Evolutionary conservation across 2,329 filamentous ascomycete genomes (phyloP).

Genomic region (Ceratocystis cubensis): DNA sequence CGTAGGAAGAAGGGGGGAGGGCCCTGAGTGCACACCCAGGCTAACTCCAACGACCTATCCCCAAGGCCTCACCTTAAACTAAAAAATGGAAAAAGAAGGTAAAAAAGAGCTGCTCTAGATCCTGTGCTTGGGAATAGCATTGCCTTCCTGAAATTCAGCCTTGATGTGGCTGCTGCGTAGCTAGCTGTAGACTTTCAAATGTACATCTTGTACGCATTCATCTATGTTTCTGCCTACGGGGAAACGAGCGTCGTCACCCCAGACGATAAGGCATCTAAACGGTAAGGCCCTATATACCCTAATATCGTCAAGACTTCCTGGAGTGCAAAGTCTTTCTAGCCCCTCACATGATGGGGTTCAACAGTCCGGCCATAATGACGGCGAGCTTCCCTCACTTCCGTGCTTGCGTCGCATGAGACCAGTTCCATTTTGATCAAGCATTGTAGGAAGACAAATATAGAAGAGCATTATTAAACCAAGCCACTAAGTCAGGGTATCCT

Average conservation of each 20-base stretch:
- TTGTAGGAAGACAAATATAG: not conserved
- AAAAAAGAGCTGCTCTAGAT: no score
- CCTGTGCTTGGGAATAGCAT: no score
- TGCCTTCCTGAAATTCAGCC: no score
- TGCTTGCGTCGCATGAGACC: not conserved
- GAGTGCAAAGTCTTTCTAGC: not conserved
- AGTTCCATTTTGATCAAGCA: not conserved
- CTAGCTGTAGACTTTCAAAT: no score
- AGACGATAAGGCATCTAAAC: no score
- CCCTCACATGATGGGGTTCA: not conserved
- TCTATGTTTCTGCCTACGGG: no score
- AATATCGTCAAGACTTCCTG: not conserved
- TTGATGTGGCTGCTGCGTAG: no score
- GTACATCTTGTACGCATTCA: no score
- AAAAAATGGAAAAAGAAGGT: not conserved
- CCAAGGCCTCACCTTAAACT: not conserved
- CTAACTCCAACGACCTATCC: not conserved
- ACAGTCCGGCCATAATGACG: not conserved
- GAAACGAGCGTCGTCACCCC: not conserved
- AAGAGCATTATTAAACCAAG: not conserved
- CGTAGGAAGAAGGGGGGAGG: not conserved
- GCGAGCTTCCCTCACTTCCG: not conserved
- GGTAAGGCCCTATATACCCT: not conserved
- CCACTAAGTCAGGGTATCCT: not conserved
- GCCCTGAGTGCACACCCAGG: not conserved